phyloP scores from a whole-genome alignment of 1,139 yeast species.

The Debaryomyces singareniensis region DNA sequence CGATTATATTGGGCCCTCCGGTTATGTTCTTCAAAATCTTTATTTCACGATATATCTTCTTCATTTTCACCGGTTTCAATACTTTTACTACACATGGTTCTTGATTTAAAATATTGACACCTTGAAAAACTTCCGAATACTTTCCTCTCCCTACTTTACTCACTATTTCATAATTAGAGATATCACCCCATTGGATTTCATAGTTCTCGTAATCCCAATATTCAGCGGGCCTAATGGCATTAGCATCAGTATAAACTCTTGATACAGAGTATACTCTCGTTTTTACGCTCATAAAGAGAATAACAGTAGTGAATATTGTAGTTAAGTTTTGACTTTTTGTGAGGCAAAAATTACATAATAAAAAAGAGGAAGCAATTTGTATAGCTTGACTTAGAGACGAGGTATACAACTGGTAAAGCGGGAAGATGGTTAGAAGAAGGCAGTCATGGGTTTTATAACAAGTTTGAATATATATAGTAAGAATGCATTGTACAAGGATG shows the following conservation, averaged over 20 bases:
- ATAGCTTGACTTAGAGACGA: no score
- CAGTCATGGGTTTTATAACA: no score
- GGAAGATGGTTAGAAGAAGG: no score
- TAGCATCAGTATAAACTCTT: conserved; percentile 85
- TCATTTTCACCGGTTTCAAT: conserved; percentile 72
- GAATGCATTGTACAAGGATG: conserved; percentile 10
- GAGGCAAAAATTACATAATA: no score
- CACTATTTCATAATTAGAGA: conserved; percentile 80
- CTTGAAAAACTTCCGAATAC: conserved; percentile 93
- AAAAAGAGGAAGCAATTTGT: no score
- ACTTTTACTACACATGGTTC: conserved; percentile 66
- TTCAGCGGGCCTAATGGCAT: conserved; percentile 67
- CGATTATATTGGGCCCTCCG: conserved; percentile 70
- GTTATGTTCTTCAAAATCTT: conserved; percentile 68
- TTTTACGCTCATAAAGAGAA: conserved; percentile 21
- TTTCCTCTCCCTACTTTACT: conserved; percentile 95
- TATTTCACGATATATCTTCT: conserved; percentile 72
- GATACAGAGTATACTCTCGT: conserved; percentile 59
- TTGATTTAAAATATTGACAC: conserved; percentile 40
- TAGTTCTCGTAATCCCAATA: conserved; percentile 92
- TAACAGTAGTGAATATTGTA: no score
- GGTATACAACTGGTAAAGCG: no score
- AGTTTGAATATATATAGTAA: conserved; percentile 4
- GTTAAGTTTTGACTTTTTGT: no score
- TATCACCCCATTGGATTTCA: conserved; percentile 66